Conservation (phyloP, 352 stramenopile genomes). For the Phytophthora sojae region DNA sequence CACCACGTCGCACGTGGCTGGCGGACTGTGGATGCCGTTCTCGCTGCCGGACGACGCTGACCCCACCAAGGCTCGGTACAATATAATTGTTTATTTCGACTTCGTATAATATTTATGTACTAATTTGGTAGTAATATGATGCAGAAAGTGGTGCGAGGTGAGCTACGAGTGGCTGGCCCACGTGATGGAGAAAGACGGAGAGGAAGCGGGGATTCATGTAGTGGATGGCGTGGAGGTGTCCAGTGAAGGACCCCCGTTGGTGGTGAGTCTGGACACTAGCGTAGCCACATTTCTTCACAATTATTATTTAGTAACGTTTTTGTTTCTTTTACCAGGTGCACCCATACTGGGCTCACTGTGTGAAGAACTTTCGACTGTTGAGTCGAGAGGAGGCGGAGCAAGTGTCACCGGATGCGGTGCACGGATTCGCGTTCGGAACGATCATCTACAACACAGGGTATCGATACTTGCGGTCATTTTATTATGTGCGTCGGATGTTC, state of each 20-base stretch:
- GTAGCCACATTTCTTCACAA: not conserved
- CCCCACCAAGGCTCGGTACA: constrained; percentile 47
- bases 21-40: constrained; percentile 82
- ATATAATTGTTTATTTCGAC: not conserved
- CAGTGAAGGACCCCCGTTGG: constrained; percentile 36
- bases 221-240: constrained; percentile 59
- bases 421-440: constrained; percentile 63
- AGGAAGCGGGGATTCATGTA: constrained; percentile 61
- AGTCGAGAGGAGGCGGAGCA: constrained; percentile 43
- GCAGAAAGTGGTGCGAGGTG: constrained; percentile 70
- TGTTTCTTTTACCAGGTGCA: constrained; percentile 26
- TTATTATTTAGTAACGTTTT: not conserved
- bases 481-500: not conserved
- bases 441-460: constrained; percentile 72
- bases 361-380: constrained; percentile 63
- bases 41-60: constrained; percentile 51
- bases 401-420: constrained; percentile 48
- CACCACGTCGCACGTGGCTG: constrained; percentile 71
- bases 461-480: constrained; percentile 5
- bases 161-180: constrained; percentile 67
- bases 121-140: not conserved
- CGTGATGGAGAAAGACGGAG: constrained; percentile 48
- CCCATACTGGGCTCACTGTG: constrained; percentile 77
- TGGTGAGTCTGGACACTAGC: constrained; percentile 28
- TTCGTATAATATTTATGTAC: not conserved